phyloP scores from a whole-genome alignment of 2,329 filamentous ascomycete genomes.

The Juglanconis sp. region DNA sequence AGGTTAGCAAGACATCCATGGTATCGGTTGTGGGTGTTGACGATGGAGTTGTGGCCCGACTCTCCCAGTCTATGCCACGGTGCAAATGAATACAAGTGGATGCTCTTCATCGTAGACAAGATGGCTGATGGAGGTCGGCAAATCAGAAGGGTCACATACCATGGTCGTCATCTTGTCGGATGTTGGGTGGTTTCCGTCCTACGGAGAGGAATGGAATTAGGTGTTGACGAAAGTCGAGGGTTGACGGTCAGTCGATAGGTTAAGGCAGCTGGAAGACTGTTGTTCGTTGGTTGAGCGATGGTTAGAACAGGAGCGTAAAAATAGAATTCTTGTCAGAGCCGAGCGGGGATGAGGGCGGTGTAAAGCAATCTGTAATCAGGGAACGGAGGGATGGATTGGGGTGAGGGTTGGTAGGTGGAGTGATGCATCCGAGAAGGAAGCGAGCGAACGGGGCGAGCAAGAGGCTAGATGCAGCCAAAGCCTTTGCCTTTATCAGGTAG shows the following conservation, averaged over 20 bases:
- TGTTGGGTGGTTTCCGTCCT: conserved; percentile 17
- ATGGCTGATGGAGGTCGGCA: background rate
- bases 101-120: background rate
- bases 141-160: conserved; percentile 34
- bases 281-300: background rate
- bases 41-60: no score
- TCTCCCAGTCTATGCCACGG: no score
- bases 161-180: conserved; percentile 47
- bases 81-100: no score
- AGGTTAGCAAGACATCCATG: conserved; percentile 11
- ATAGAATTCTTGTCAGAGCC: background rate
- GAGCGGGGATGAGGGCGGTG: conserved; percentile 6
- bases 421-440: background rate
- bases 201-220: conserved; percentile 12
- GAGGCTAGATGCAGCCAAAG: background rate
- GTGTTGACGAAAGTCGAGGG: conserved; percentile 2
- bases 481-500: background rate
- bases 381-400: conserved; percentile 1
- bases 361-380: conserved; percentile 14
- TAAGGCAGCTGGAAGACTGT: background rate
- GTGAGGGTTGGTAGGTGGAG: background rate
- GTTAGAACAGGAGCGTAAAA: conserved; percentile 2
- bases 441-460: background rate
- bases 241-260: background rate
- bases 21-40: no score